phyloP scores from a whole-genome alignment of 2,329 filamentous ascomycete genomes.

The Acephala macrosclerotiorum region DNA sequence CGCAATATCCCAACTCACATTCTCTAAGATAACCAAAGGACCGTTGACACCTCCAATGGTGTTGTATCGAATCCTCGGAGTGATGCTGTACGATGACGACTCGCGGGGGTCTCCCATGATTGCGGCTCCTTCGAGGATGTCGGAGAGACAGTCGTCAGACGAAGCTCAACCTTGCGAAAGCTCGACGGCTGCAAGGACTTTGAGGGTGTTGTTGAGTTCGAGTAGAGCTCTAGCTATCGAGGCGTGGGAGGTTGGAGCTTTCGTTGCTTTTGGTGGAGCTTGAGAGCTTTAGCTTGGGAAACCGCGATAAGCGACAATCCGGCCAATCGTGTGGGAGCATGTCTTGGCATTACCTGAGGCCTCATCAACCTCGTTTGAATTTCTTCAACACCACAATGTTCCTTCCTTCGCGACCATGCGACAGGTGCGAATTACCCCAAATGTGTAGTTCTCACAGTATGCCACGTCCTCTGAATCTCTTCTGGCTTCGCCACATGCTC shows the following conservation, averaged over 20 bases:
- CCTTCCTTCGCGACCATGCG: too few species aligned
- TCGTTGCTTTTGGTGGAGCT: slow-evolving; percentile 29
- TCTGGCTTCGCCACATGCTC: too few species aligned
- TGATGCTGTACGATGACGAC: slow-evolving; percentile 53
- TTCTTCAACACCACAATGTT: too few species aligned
- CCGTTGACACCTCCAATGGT: slow-evolving; percentile 98
- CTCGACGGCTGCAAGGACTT: slow-evolving; percentile 21
- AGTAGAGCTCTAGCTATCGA: slow-evolving; percentile 6
- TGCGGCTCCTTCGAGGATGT: slow-evolving; percentile 23
- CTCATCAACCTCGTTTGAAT: neutral
- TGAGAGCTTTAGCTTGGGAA: slow-evolving; percentile 23
- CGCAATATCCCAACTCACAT: slow-evolving; percentile 65
- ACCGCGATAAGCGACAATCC: slow-evolving; percentile 25
- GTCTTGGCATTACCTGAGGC: slow-evolving; percentile 7
- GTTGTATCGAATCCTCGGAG: slow-evolving; percentile 89
- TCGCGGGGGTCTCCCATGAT: slow-evolving; percentile 46
- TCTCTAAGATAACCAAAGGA: slow-evolving; percentile 95
- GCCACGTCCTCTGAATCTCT: too few species aligned
- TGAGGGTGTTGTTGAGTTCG: slow-evolving; percentile 15
- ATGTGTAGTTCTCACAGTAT: too few species aligned
- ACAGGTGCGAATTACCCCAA: too few species aligned
- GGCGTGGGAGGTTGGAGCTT: slow-evolving; percentile 30
- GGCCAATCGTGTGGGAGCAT: neutral
- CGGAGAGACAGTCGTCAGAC: slow-evolving; percentile 5
- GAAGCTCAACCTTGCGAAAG: slow-evolving; percentile 22